Evolutionary conservation across 129 eudicot species (phyloP).

Genomic region (Gnaphalium uliginosum): DNA sequence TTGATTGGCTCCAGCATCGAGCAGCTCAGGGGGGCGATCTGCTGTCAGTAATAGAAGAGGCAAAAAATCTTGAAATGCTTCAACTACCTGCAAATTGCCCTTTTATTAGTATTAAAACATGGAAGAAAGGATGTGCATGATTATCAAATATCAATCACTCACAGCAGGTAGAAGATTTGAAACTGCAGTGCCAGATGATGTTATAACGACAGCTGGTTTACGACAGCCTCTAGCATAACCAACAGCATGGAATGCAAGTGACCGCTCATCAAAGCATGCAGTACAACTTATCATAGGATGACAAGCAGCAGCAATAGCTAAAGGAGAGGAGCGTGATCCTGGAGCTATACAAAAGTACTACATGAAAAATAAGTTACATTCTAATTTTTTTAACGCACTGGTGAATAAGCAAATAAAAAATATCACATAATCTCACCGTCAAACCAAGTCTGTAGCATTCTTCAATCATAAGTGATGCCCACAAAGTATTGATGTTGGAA

Average conservation of each 20-base stretch:
- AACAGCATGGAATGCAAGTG: conserved; percentile 92
- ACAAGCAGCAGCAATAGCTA: conserved; percentile 90
- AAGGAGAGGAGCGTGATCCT: conserved; percentile 97
- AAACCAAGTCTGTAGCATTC: conserved; percentile 97
- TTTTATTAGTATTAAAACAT: neutral
- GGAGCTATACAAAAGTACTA: conserved; percentile 99
- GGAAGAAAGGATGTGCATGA: neutral
- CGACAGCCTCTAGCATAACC: conserved; percentile 88
- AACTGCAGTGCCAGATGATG: conserved; percentile 98
- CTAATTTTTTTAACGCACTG: neutral
- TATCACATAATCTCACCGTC: conserved; percentile 57
- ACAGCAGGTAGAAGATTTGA: conserved; percentile 97
- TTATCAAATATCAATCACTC: conserved; percentile 39
- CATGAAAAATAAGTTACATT: conserved; percentile 44
- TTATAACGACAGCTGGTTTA: conserved; percentile 87
- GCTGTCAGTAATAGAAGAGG: conserved; percentile 89
- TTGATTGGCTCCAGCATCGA: conserved; percentile 92
- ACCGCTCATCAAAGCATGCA: conserved; percentile 85
- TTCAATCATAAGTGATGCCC: conserved; percentile 95
- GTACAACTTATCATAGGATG: conserved; percentile 76
- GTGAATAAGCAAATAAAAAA: neutral
- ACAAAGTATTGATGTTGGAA: conserved; percentile 76
- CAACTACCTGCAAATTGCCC: conserved; percentile 66
- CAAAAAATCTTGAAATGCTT: conserved; percentile 92
- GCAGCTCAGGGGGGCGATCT: conserved; percentile 94